Percentiles rank a stretch among this genome's conserved stretches.
Evolutionary conservation across 2,329 filamentous ascomycete genomes (phyloP).

Genomic region (Onygenales sp.): DNA sequence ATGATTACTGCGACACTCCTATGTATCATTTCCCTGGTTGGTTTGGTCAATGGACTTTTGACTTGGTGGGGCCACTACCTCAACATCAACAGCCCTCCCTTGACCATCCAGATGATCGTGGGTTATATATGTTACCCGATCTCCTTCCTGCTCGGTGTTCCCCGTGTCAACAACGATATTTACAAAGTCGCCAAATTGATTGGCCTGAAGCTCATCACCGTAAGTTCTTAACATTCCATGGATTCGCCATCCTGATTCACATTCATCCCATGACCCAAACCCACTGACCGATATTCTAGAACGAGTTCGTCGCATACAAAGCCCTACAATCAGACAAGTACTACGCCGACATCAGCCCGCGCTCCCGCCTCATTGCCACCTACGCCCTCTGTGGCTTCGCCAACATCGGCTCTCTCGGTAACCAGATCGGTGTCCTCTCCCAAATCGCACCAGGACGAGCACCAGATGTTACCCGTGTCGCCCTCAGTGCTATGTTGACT

Average conservation of each 20-base stretch:
- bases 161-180: slow-evolving; percentile 50
- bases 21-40: slow-evolving; percentile 71
- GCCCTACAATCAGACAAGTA: slow-evolving; percentile 41
- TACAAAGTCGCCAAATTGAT: slow-evolving; percentile 69
- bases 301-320: slow-evolving; percentile 69
- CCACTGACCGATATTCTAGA: slow-evolving; percentile 30
- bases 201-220: slow-evolving; percentile 71
- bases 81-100: slow-evolving; percentile 57
- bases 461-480: slow-evolving; percentile 66
- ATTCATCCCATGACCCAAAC: slow-evolving; percentile 1
- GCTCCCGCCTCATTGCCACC: slow-evolving; percentile 71
- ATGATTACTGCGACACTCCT: slow-evolving; percentile 74
- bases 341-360: slow-evolving; percentile 54
- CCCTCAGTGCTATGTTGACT: slow-evolving; percentile 65
- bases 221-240: slow-evolving; percentile 27
- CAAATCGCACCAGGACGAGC: slow-evolving; percentile 67
- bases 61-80: slow-evolving; percentile 79
- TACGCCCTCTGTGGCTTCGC: slow-evolving; percentile 77
- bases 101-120: slow-evolving; percentile 66
- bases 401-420: slow-evolving; percentile 79
- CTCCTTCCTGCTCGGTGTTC: slow-evolving; percentile 72
- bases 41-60: slow-evolving; percentile 63
- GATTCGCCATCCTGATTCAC: background rate
- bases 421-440: slow-evolving; percentile 78
- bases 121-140: slow-evolving; percentile 71